Percentiles rank a stretch among this genome's conserved stretches.
phyloP scores from a whole-genome alignment of 2,329 filamentous ascomycete genomes.

The Hypoxylon sp. region DNA sequence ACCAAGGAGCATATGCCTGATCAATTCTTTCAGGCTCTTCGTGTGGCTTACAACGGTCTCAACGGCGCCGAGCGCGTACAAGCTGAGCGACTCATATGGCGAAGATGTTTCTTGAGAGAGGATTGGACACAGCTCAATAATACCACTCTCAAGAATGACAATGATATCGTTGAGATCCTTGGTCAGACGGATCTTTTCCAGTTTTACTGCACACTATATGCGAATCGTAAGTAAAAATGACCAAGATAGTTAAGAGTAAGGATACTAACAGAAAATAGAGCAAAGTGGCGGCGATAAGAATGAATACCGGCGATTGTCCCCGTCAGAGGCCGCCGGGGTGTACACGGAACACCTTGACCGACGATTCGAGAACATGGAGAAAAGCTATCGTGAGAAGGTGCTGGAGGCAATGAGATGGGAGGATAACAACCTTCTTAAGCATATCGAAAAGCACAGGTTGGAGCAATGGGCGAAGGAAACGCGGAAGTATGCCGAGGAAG shows the following conservation, averaged over 20 bases:
- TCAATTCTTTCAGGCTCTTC: constrained; percentile 83
- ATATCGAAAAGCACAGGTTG: constrained; percentile 77
- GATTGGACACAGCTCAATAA: constrained; percentile 87
- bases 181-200: constrained; percentile 76
- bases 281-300: constrained; percentile 60
- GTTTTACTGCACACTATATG: constrained; percentile 75
- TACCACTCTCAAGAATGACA: constrained; percentile 80
- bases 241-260: constrained; percentile 33
- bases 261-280: constrained; percentile 51
- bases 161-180: constrained; percentile 74
- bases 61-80: constrained; percentile 71
- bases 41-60: constrained; percentile 69
- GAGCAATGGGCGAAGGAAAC: constrained; percentile 72
- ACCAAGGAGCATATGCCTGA: constrained; percentile 69
- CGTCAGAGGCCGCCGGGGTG: constrained; percentile 70
- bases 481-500: constrained; percentile 50
- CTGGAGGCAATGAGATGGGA: constrained; percentile 80
- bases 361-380: constrained; percentile 71
- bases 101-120: constrained; percentile 85
- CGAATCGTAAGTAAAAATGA: constrained; percentile 69
- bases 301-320: constrained; percentile 63
- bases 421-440: constrained; percentile 74
- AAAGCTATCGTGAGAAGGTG: constrained; percentile 76
- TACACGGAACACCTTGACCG: constrained; percentile 73
- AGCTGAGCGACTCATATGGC: constrained; percentile 80